A percentile compares a stretch with the other conserved stretches of the same genome.
phyloP scores from a whole-genome alignment of 2,329 filamentous ascomycete species.

The Cladosporium sp. region DNA sequence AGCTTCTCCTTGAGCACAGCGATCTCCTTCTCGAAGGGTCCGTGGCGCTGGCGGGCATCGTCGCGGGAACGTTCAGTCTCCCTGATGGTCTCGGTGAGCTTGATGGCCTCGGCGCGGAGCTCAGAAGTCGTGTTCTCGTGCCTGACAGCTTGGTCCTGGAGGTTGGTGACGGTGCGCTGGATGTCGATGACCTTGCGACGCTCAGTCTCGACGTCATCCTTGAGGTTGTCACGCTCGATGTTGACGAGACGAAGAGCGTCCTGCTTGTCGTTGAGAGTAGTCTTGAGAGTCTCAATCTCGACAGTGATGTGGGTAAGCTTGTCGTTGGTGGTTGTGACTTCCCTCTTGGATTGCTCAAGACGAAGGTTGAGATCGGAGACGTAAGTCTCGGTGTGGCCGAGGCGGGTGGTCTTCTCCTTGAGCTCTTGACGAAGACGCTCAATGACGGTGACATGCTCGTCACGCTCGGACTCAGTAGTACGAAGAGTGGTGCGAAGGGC shows the following conservation, averaged over 20 bases:
- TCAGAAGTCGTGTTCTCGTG: neutral
- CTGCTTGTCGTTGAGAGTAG: constrained; percentile 22
- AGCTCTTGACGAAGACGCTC: constrained; percentile 27
- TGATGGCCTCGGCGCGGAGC: constrained; percentile 21
- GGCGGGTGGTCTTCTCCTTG: constrained; percentile 21
- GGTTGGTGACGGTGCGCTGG: constrained; percentile 20
- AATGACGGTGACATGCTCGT: constrained; percentile 26
- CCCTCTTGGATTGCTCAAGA: constrained; percentile 24
- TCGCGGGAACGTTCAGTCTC: constrained; percentile 27
- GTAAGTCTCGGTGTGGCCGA: constrained; percentile 23
- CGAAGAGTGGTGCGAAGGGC: constrained; percentile 24
- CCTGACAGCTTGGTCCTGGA: constrained; percentile 16
- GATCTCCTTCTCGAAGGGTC: constrained; percentile 21
- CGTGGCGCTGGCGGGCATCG: constrained; percentile 23
- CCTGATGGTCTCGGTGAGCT: constrained; percentile 23
- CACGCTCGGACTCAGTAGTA: constrained; percentile 27
- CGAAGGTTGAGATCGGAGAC: constrained; percentile 22
- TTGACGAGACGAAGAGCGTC: constrained; percentile 25
- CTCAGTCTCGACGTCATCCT: constrained; percentile 25
- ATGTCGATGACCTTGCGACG: constrained; percentile 22
- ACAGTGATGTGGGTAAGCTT: constrained; percentile 23
- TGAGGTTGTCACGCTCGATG: constrained; percentile 24
- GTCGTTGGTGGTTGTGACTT: constrained; percentile 24
- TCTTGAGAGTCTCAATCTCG: constrained; percentile 21
- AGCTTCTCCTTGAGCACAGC: constrained; percentile 24